Conservation (phyloP, 495 filamentous ascomycete species). For the Hypoxylon lienhwacheense region DNA sequence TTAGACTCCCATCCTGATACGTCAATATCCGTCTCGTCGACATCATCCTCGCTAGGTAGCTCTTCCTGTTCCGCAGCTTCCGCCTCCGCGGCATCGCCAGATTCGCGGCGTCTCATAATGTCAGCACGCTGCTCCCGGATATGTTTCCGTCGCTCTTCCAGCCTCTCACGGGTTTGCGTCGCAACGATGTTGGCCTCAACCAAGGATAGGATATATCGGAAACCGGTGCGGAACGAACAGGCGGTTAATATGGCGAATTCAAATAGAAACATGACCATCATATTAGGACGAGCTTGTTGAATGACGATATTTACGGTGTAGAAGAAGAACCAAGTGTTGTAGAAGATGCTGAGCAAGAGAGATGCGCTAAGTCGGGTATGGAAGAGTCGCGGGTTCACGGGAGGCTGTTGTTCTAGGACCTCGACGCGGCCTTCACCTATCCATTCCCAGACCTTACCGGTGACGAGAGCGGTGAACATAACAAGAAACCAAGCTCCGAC, state of each 20-base stretch:
- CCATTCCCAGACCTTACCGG: conserved; percentile 97
- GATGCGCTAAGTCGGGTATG: conserved; percentile 80
- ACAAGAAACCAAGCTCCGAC: conserved; percentile 90
- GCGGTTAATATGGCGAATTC: conserved; percentile 89
- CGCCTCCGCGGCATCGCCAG: conserved; percentile 47
- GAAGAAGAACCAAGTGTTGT: conserved; percentile 73
- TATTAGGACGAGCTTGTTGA: conserved; percentile 81
- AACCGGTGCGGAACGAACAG: conserved; percentile 73
- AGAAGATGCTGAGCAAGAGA: conserved; percentile 71
- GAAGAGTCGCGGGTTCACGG: conserved; percentile 85
- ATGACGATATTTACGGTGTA: conserved; percentile 84
- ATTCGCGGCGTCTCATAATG: conserved; percentile 63
- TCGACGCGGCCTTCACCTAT: conserved; percentile 95
- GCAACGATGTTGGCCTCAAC: conserved; percentile 73
- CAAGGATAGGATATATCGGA: conserved; percentile 78
- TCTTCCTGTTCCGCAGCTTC: conserved; percentile 49
- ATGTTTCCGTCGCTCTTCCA: conserved; percentile 62
- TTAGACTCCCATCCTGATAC: conserved; percentile 97
- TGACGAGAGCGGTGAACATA: conserved; percentile 92
- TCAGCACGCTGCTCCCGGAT: conserved; percentile 62
- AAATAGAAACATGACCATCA: conserved; percentile 99
- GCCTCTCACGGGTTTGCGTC: conserved; percentile 65
- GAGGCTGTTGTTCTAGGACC: conserved; percentile 91
- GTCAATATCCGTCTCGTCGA: conserved; percentile 92
- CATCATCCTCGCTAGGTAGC: conserved; percentile 69